Conservation (phyloP, 371 early-diverging fungal genomes). For the Apophysomyces ossiformis region DNA sequence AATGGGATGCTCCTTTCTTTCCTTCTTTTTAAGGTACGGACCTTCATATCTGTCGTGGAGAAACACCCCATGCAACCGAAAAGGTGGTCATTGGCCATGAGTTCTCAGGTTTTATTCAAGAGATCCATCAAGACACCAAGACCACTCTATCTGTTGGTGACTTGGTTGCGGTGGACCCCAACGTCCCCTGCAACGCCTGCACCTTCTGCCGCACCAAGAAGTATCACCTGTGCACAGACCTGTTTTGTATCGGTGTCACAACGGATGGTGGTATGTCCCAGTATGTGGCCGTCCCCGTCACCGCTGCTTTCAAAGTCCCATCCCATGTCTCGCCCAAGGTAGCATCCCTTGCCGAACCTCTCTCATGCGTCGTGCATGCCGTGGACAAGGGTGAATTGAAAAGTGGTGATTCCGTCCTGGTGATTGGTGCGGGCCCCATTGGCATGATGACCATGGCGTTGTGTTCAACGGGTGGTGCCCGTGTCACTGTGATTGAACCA, state of each 20-base stretch:
- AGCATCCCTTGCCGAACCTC: conserved; percentile 59
- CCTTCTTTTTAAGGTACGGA: conserved; percentile 44
- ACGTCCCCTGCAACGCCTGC: conserved; percentile 58
- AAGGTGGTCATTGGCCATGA: conserved; percentile 63
- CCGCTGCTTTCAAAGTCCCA: conserved; percentile 47
- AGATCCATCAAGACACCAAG: conserved; percentile 47
- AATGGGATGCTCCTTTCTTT: not conserved
- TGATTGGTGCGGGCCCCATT: conserved; percentile 63
- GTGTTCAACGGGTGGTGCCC: conserved; percentile 43
- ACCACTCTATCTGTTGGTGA: conserved; percentile 43
- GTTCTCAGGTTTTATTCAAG: conserved; percentile 55
- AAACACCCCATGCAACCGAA: conserved; percentile 57
- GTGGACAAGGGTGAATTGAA: conserved; percentile 56
- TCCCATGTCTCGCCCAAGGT: conserved; percentile 45
- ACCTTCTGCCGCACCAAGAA: conserved; percentile 55
- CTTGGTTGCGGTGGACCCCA: conserved; percentile 58
- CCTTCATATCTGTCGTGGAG: conserved; percentile 60
- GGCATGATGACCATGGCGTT: conserved; percentile 58
- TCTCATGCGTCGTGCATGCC: conserved; percentile 64
- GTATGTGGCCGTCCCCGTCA: conserved; percentile 53
- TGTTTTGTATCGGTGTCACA: conserved; percentile 58
- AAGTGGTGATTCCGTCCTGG: conserved; percentile 47
- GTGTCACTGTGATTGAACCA: conserved; percentile 54
- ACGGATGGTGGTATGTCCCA: conserved; percentile 63
- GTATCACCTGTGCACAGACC: conserved; percentile 52